Evolutionary conservation across 1,284 basidiomycete genomes (phyloP), one percentile per base, ranked within the genome.

Genomic region (Microbotryum intermedium): DNA sequence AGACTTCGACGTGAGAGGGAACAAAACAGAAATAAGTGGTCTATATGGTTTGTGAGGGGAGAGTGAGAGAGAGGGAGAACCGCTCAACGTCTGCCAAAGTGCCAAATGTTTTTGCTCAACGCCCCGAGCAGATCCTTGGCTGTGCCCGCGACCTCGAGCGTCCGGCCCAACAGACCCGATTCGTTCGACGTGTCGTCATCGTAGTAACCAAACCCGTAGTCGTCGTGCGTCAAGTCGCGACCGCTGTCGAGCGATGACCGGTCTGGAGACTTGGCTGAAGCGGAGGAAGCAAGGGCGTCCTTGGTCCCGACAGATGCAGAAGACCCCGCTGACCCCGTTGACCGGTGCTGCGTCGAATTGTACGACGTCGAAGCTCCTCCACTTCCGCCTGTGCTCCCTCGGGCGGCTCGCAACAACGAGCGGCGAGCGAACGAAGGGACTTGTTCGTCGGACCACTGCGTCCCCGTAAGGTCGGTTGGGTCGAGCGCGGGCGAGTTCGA

Each of bases 121-220:
- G 68, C 70, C 1, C 70, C 70, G 7, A 71, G 50, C 23, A 71
- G 42, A 44, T 69, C 70, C 13, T 64, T 53, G 3, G 68, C 68
- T 1, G 69, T 69, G 3, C 69, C 67, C 6, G 66, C 69, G 1
- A 70, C 65, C 20, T 70, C 64, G 25, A 69, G 57, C 20, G 64
- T 64, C 18, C 59, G 48, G 25, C 68, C 65, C 18, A 69, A 65
- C 21, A 67, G 34, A 20, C 65, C 65, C 20, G 51, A 30, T 26
- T 56, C 53, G 7, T 46, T 52, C 18, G 57, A 54, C 18, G 45
- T 49, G n/a, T 49, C 58, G 49, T 62, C 65, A 29, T 66, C 66
- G 23, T 66, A 66, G 29, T 62, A 64, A 7, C 66, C 66, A 25
- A 68, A 68, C 9, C 62, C 57, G 25, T 65, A 65, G 43, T 68